Evolutionary conservation across 352 stramenopile species (phyloP).

Genomic region (Halophytophthora batemanensis): DNA sequence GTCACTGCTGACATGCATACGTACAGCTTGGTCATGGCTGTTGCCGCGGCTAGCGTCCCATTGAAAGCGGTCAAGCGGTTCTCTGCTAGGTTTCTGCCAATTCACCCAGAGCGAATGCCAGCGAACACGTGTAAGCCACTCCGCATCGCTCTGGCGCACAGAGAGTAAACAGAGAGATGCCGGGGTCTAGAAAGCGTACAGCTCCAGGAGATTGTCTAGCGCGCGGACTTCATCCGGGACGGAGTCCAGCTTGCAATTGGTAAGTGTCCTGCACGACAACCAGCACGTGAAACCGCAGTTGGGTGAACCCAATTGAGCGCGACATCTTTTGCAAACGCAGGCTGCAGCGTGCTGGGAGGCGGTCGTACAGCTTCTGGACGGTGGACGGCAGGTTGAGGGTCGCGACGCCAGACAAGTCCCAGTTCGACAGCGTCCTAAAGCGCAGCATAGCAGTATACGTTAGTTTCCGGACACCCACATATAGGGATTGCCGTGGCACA

Average conservation of each 20-base stretch:
- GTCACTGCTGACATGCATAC: slow-evolving; percentile 3
- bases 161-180: neutral
- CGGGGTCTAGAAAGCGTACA: slow-evolving; percentile 26
- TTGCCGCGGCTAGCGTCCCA: slow-evolving; percentile 25
- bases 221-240: slow-evolving; percentile 40
- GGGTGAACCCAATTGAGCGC: neutral
- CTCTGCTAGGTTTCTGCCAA: slow-evolving; percentile 39
- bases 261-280: slow-evolving; percentile 24
- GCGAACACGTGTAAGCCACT: neutral
- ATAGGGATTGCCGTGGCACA: neutral
- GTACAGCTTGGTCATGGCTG: slow-evolving; percentile 38
- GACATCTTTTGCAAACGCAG: neutral
- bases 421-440: slow-evolving; percentile 55
- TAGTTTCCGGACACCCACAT: neutral
- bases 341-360: neutral
- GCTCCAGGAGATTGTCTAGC: slow-evolving; percentile 36
- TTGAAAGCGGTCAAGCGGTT: slow-evolving; percentile 40
- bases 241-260: slow-evolving; percentile 43
- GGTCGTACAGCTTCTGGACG: slow-evolving; percentile 45
- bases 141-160: slow-evolving; percentile 1
- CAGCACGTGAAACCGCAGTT: neutral
- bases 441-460: neutral
- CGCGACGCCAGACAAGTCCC: slow-evolving; percentile 38
- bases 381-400: slow-evolving; percentile 48
- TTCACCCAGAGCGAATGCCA: neutral